phyloP scores from a whole-genome alignment of 2,329 filamentous ascomycete genomes.

The Myotisia sp. region DNA sequence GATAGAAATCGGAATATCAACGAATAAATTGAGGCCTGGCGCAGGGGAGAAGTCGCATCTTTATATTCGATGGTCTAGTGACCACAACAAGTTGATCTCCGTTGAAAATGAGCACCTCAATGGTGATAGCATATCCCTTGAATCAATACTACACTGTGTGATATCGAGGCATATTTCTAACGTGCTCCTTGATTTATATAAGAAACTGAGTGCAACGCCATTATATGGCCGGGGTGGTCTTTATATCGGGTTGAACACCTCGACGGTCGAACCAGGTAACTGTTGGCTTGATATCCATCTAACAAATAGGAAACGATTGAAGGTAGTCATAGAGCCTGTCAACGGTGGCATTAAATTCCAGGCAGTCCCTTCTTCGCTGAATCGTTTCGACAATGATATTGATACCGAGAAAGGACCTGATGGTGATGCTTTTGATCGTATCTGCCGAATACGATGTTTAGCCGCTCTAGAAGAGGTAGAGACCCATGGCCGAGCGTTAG shows the following conservation, averaged over 20 bases:
- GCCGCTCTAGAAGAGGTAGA: constrained; percentile 29
- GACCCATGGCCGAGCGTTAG: constrained; percentile 22
- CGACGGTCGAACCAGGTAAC: constrained; percentile 47
- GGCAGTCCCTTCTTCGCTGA: constrained; percentile 45
- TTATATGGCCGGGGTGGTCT: constrained; percentile 50
- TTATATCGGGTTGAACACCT: constrained; percentile 43
- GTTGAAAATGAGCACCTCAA: constrained; percentile 56
- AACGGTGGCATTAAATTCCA: constrained; percentile 62
- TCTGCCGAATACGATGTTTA: constrained; percentile 26
- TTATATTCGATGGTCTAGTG: constrained; percentile 62
- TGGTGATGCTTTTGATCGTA: constrained; percentile 27
- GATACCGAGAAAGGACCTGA: constrained; percentile 39
- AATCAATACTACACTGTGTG: constrained; percentile 56
- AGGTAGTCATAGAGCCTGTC: constrained; percentile 57
- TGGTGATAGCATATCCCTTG: constrained; percentile 53
- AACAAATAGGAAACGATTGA: constrained; percentile 46
- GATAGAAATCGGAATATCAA: constrained; percentile 68
- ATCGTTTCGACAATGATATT: constrained; percentile 49
- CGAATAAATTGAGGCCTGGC: constrained; percentile 40
- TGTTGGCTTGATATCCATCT: constrained; percentile 57
- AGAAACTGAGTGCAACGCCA: constrained; percentile 44
- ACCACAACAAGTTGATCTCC: constrained; percentile 60
- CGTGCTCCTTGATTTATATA: constrained; percentile 53
- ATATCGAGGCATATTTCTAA: constrained; percentile 61
- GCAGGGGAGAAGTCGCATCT: constrained; percentile 21